Evolutionary conservation across 352 stramenopile genomes (phyloP), one percentile per base, ranked within the genome.

Genomic region (Globisporangium abappressorium): DNA sequence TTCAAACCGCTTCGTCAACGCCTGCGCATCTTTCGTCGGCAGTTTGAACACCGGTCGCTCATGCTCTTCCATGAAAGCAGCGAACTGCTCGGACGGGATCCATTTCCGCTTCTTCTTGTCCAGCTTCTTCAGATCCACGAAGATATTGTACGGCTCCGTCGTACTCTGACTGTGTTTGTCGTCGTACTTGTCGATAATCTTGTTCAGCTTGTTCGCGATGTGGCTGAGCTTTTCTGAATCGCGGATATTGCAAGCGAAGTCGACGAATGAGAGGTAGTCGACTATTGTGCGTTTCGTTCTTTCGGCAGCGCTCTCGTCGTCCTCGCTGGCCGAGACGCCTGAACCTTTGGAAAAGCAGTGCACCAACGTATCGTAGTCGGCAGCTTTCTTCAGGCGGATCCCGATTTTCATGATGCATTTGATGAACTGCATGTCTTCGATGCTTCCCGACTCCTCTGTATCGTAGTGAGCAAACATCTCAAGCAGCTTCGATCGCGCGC

Each of bases 181-280:
- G 38, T 90, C 73, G 58, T 84, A 93, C 18, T 76, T 74, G 5
- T 68, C 66, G 18, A 93, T 89, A 14, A 65, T 70, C 2, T 68
- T 62, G 30, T 80, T 79, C 12, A 93, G 68, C 24, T 76, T 80
- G 41, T 76, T 62, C 1, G 78, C 82, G 14, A 91, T 72, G 53
- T 80, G 72, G 51, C 81, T 82, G 7, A 92, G 66, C 54, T 80
- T 85, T 36, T 85, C 82, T 8, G 82, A 90, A 71, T 90, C 82
- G 1, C 80, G 79, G 3, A 84, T 77, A 30, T 89, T 90, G 70
- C 78, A 89, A 0, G 79, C 79, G 73, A 90, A 93, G 41, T 93
- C 82, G 24, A 85, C 61, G 58, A 93, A 93, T 4, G 71, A 62
- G 0, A 70, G 43, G 47, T 91, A 93, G 56, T 90, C 81, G 20